A percentile compares a stretch with the other conserved stretches of the same genome.
These are phyloP conservation scores for Pseudogymnoascus sp. DNA, from an alignment of 2,329 filamentous ascomycete genomes.

Conservation along the genomic window DNA sequence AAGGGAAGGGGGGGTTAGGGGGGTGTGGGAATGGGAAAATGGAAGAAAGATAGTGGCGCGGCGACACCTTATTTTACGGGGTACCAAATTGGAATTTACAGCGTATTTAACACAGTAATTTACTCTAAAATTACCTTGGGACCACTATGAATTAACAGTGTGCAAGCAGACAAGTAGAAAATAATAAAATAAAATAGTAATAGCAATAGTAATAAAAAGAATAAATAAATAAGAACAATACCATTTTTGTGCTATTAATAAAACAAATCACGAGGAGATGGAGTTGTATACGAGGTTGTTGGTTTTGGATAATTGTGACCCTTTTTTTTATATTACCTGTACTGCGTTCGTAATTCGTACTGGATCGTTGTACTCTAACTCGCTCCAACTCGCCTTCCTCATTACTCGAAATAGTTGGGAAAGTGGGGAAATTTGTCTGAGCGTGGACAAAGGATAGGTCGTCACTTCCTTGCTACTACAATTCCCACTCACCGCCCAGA, in stretches of 20 bases:
- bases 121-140: not conserved
- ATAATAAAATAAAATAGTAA: not conserved
- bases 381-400: not conserved
- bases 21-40: not conserved
- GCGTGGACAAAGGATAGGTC: constrained; percentile 2
- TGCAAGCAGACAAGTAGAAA: not conserved
- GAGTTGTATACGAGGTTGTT: not conserved
- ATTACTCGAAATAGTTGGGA: not conserved
- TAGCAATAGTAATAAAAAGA: not conserved
- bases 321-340: constrained; percentile 8
- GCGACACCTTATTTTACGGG: not conserved
- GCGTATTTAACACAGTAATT: not conserved
- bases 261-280: not conserved
- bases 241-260: not conserved
- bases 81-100: not conserved
- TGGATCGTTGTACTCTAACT: not conserved
- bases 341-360: constrained; percentile 5
- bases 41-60: not conserved
- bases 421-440: constrained; percentile 1
- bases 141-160: not conserved
- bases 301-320: not conserved
- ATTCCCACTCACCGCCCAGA: not conserved
- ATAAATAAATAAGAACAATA: not conserved
- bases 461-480: not conserved
- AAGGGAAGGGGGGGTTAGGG: not conserved